Base-by-base conservation (phyloP, 2,329 filamentous ascomycete species). In the Epichloe sylvatica region DNA sequence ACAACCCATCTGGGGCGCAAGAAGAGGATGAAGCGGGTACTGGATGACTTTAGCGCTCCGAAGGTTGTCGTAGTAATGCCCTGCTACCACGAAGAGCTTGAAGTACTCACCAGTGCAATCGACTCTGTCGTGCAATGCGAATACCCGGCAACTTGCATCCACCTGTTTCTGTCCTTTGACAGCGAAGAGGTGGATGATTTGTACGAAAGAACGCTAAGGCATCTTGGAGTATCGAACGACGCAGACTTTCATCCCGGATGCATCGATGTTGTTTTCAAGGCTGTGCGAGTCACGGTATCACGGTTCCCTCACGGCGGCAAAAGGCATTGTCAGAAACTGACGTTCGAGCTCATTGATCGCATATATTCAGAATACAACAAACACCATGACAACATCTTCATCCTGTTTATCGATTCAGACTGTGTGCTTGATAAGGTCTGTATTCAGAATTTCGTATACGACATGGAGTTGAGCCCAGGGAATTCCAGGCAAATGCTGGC, bases 51-150 rank as follows among this genome's bases (percentile, higher is more conserved):
- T 3, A 89, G 83, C 1, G 90, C 92, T 0, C 92, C 91, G 2
- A 97, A 97, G 67, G 85, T 94, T 15, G 88, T 96, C 54, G 85
- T 97, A 52, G 84, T 97, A 51, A 96, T 97, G 89, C 92, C 91
- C 4, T 94, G 90, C 61, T 97, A 95, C 70, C 88, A 92, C 61
- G 92, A 97, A 62, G 81, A 89, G 33, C 86, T 88, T 0, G 84
- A 86, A 0, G 76, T 94, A 12, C 75, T 97, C 44, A 74, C 96
- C 49, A 85, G 84, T 44, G 92, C 91, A 4, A 76, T 96, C 57
- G 83, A 96, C 67, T 96, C 91, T 0, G 83, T 97, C 35, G 88
- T 95, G 47, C 85, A 91, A 58, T 94, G 88, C 67, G 91, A 96
- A 59, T 97, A 97, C 56, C 91, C 92, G 1, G 79, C 88, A 5